Percentiles rank a stretch among this genome's conserved stretches.
phyloP scores from a whole-genome alignment of 768 basidiomycete species.

The Boletus reticulatus region DNA sequence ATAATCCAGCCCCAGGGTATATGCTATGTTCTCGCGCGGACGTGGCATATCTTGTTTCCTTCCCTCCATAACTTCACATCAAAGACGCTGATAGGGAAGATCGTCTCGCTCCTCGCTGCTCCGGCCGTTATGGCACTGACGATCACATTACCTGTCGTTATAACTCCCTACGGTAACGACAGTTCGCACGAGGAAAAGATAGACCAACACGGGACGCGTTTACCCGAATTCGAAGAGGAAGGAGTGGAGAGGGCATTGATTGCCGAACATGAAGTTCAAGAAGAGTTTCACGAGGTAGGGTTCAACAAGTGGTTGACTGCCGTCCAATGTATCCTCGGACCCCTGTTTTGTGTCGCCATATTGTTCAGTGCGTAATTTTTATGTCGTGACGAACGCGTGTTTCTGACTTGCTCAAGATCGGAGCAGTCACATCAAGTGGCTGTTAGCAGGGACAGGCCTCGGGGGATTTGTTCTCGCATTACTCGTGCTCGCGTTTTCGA shows the following conservation, averaged over 20 bases:
- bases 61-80: constrained; percentile 70
- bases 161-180: constrained; percentile 47
- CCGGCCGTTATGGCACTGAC: constrained; percentile 87
- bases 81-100: constrained; percentile 68
- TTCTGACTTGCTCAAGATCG: constrained; percentile 25
- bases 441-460: constrained; percentile 52
- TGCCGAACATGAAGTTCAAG: constrained; percentile 71
- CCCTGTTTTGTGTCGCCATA: constrained; percentile 70
- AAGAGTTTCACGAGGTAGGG: constrained; percentile 61
- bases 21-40: constrained; percentile 35
- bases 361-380: constrained; percentile 64
- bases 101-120: constrained; percentile 76
- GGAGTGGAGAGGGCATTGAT: constrained; percentile 65
- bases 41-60: constrained; percentile 75
- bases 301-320: constrained; percentile 87
- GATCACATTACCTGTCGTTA: constrained; percentile 87
- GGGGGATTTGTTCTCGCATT: constrained; percentile 53
- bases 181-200: constrained; percentile 23
- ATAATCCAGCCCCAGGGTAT: constrained; percentile 40
- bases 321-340: constrained; percentile 78
- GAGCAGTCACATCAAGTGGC: constrained; percentile 43
- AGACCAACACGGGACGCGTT: constrained; percentile 38
- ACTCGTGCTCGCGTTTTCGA: constrained; percentile 58
- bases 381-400: not conserved
- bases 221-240: constrained; percentile 76